Conservation (phyloP, 169 alveolate species). For the Plasmodium coatneyi region DNA sequence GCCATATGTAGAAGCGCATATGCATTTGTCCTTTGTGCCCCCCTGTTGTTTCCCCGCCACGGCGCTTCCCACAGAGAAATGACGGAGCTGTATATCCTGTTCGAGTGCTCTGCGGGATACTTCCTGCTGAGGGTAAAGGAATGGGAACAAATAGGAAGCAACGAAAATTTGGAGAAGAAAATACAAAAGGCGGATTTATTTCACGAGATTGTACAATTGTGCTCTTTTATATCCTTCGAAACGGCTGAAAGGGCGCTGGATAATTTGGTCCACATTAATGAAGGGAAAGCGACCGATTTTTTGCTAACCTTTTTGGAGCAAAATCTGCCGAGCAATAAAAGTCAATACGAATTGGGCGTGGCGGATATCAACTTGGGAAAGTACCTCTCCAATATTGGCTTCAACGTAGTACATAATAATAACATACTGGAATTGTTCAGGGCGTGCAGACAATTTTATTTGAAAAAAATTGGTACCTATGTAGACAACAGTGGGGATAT, state of each 20-base stretch:
- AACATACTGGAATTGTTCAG: slow-evolving; percentile 89
- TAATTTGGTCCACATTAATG: slow-evolving; percentile 90
- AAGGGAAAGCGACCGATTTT: slow-evolving; percentile 88
- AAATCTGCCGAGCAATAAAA: slow-evolving; percentile 89
- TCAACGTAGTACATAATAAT: slow-evolving; percentile 84
- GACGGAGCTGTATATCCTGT: slow-evolving; percentile 80
- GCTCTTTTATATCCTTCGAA: slow-evolving; percentile 93
- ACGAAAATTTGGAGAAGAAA: slow-evolving; percentile 88
- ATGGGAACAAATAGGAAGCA: slow-evolving; percentile 93
- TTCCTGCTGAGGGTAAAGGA: slow-evolving; percentile 91
- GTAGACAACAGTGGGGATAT: slow-evolving; percentile 77
- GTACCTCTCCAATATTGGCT: slow-evolving; percentile 85
- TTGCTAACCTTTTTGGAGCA: slow-evolving; percentile 88
- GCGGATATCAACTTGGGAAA: slow-evolving; percentile 89
- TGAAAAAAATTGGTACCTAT: slow-evolving; percentile 77
- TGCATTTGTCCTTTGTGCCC: neutral
- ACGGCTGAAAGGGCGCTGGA: slow-evolving; percentile 95
- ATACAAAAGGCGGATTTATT: slow-evolving; percentile 87
- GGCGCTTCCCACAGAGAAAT: neutral
- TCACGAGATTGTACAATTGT: slow-evolving; percentile 90
- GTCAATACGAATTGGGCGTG: slow-evolving; percentile 88
- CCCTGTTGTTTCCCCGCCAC: neutral
- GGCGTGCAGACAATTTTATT: slow-evolving; percentile 90
- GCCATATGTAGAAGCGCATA: neutral
- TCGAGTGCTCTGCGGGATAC: slow-evolving; percentile 96